Evolutionary conservation across 2,329 filamentous ascomycete species (phyloP).

Genomic region (Amylocarpus encephaloides): DNA sequence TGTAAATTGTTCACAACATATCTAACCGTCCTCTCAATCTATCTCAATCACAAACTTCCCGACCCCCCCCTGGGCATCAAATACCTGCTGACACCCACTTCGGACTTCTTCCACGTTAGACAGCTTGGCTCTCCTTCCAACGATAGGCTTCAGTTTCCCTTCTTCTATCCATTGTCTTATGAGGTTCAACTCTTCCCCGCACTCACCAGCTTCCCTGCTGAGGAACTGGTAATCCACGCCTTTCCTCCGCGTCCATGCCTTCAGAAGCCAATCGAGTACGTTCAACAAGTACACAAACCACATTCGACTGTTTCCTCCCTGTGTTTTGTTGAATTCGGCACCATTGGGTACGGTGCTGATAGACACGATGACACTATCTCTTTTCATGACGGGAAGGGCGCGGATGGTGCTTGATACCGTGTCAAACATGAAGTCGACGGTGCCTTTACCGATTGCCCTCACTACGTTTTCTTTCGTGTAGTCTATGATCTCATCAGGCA

Average conservation of each 20-base stretch:
- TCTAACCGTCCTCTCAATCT: conserved; percentile 5
- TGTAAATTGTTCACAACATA: neutral
- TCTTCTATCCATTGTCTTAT: conserved; percentile 28
- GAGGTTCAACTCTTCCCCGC: conserved; percentile 31
- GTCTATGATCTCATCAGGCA: conserved; percentile 37
- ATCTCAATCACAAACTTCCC: conserved; percentile 38
- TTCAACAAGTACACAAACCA: conserved; percentile 27
- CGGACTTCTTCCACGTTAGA: conserved; percentile 34
- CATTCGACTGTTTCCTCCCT: conserved; percentile 22
- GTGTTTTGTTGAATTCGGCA: conserved; percentile 28
- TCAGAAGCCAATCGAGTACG: conserved; percentile 26
- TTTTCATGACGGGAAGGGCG: conserved; percentile 34
- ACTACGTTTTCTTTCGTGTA: conserved; percentile 33
- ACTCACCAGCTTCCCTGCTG: conserved; percentile 29
- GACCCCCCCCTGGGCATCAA: conserved; percentile 35
- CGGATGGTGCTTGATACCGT: conserved; percentile 34
- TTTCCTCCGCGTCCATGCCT: conserved; percentile 12
- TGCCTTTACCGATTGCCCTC: conserved; percentile 29
- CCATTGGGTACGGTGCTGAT: conserved; percentile 34
- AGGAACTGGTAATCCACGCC: conserved; percentile 25
- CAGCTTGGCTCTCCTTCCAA: conserved; percentile 32
- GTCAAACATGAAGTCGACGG: conserved; percentile 40
- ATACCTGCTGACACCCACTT: conserved; percentile 34
- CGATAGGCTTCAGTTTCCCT: conserved; percentile 31
- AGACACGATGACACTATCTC: conserved; percentile 33